Percentiles rank a stretch among this genome's conserved stretches.
Evolutionary conservation across 2,329 filamentous ascomycete species (phyloP).

Genomic region (Colletotrichum spinosum): DNA sequence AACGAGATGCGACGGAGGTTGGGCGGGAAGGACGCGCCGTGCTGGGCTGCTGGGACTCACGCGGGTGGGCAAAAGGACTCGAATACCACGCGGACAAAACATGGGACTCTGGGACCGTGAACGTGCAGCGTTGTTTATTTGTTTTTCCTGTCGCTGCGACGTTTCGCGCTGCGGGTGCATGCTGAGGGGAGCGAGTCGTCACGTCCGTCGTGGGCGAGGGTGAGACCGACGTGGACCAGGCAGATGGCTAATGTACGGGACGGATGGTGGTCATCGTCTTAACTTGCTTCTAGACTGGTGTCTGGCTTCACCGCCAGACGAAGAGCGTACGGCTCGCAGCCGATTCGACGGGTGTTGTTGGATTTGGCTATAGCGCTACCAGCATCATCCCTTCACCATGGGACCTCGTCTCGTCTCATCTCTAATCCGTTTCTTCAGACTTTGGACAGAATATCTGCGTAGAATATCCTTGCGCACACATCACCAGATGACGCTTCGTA

Average conservation of each 20-base stretch:
- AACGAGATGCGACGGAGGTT: conserved; percentile 8
- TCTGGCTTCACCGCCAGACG: conserved; percentile 30
- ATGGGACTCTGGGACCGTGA: no score
- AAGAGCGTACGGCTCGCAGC: neutral
- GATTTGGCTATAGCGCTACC: neutral
- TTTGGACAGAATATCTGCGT: no score
- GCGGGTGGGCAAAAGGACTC: no score
- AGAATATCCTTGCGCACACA: no score
- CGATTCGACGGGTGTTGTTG: neutral
- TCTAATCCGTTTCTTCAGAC: neutral
- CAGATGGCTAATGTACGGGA: neutral
- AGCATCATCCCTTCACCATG: conserved; percentile 13
- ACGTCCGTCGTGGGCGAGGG: no score
- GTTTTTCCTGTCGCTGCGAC: no score
- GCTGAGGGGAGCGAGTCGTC: no score
- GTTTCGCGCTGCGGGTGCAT: no score
- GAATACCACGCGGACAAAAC: no score
- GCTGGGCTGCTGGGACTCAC: neutral
- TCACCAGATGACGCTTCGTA: no score
- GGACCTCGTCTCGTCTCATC: conserved; percentile 7
- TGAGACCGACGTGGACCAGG: neutral
- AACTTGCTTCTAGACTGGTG: neutral
- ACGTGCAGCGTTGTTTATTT: no score
- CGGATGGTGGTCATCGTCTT: neutral
- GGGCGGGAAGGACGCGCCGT: neutral